Base-by-base conservation (phyloP, 2,329 filamentous ascomycete species). In the Pestalotiopsis sp. region DNA sequence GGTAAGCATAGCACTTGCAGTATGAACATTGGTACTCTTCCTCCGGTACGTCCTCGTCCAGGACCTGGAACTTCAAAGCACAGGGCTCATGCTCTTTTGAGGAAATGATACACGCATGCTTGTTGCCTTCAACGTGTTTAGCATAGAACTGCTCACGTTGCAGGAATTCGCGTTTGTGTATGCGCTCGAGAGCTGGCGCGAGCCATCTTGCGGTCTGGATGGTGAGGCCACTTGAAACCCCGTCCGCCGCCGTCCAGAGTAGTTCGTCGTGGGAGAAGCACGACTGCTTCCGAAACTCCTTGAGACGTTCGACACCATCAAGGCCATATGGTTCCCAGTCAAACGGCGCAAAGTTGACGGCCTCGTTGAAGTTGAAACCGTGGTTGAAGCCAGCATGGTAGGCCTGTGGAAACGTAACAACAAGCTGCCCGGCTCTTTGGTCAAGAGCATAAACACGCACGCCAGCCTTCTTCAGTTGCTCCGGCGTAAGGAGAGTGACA, bases 301-400 rank as follows among this genome's bases (percentile, higher is more conserved):
- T 93, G 38, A 98, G 84, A 72, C 95, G 88, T 75, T 95, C 91
- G 1, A 98, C 95, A 0, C 96, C 95, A 36, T 91, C 87, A 67
- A 95, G 90, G 1, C 96, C 96, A 77, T 91, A 97, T 0, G 94
- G 94, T 76, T 99, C 96, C 96, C 96, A 99, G 75, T 99, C 96
- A 36, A 85, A 87, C 0, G 96, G 96, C 0, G 96, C 96, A 81
- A 99, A 99, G 78, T 99, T 99, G 74, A 99, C 96, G 4, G 96
- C 96, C 79, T 99, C 96, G 74, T 99, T 99, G 81, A 98, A 97
- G 78, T 99, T 99, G 84, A 99, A 99, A 0, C 93, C 96, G 75
- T 99, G 96, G 75, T 99, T 99, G 82, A 99, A 99, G 0, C 96
- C 96, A 5, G 96, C 95, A 78, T 99, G 96, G 75, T 98, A 99